Evolutionary conservation across 805 yeast species (phyloP), one percentile per base, ranked within the genome.

Genomic region (Kazachstania bromeliacearum): DNA sequence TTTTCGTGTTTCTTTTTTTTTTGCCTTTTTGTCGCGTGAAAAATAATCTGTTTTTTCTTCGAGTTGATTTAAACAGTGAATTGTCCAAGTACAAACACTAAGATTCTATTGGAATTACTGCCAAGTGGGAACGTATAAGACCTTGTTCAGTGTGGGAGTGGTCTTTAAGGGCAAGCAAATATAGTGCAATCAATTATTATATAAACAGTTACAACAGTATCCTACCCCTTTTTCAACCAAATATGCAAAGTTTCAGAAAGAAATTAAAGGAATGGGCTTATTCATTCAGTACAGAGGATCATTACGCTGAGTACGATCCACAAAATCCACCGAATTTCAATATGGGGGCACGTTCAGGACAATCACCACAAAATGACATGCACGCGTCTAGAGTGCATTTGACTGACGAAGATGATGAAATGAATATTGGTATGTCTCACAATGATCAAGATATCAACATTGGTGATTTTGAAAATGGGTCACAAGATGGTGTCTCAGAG

Each of bases 401-500:
- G 36, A 39, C 46, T 7, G 42, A 38, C 16, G 41, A 38, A 19
- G 36, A 46, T 12, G 45, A 41, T 23, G 43, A 43, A 15, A 33
- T 33, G 38, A 39, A 41, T 23, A 14, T 36, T 4, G 36, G 35
- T 4, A 45, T 37, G 21, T 33, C 40, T 12, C 41, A 33, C 4
- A 44, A 44, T 31, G 49, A 48, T 28, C 48, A 43, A 37, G 36
- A 42, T 24, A 38, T 48, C 44, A 65, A 62, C 37, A 71, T 70
- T 17, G 67, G 64, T 28, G 48, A 47, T 38, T 40, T 41, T 14
- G 40, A 41, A 9, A 28, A 43, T 19, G 33, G 27, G n/a, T 48
- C 36, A 12, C 51, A 52, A 13, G 81, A 75, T 30, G 94, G 94
- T 33, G 79, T 82, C 18, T 77, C 89, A 36, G 85, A 88, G 43